phyloP scores from a whole-genome alignment of 2,329 filamentous ascomycete species.

The Aurifilum marmelostoma region DNA sequence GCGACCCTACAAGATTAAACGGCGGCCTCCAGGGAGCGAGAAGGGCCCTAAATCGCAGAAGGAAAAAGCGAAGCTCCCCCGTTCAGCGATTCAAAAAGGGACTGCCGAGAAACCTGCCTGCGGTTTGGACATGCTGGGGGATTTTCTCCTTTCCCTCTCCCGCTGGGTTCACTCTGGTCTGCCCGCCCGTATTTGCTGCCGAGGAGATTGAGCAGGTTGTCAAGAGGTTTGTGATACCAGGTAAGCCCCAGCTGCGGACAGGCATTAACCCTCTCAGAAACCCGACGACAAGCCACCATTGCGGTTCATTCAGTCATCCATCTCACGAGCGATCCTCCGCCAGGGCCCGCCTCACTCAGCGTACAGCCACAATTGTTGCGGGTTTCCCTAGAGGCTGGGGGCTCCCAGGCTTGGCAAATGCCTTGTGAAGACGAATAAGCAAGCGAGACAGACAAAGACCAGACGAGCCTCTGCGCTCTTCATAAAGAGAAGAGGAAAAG shows the following conservation, averaged over 20 bases:
- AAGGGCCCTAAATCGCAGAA: background rate
- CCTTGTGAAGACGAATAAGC: background rate
- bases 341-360: constrained; percentile 1
- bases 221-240: background rate
- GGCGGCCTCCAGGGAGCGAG: background rate
- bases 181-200: background rate
- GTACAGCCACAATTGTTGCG: background rate
- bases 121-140: background rate
- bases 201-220: background rate
- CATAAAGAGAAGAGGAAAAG: background rate
- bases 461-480: background rate
- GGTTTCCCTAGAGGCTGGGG: background rate
- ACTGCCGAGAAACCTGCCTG: background rate
- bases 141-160: background rate
- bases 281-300: background rate
- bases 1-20: background rate
- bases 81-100: background rate
- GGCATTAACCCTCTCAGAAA: constrained; percentile 2
- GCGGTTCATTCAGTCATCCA: background rate
- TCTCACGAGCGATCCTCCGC: background rate
- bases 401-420: background rate
- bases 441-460: background rate
- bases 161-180: background rate
- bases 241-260: background rate
- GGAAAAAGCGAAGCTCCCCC: background rate